Percentiles rank a stretch among this genome's conserved stretches.
Evolutionary conservation across 371 early-diverging fungal genomes (phyloP).

Genomic region (Chytridium lagenaria): DNA sequence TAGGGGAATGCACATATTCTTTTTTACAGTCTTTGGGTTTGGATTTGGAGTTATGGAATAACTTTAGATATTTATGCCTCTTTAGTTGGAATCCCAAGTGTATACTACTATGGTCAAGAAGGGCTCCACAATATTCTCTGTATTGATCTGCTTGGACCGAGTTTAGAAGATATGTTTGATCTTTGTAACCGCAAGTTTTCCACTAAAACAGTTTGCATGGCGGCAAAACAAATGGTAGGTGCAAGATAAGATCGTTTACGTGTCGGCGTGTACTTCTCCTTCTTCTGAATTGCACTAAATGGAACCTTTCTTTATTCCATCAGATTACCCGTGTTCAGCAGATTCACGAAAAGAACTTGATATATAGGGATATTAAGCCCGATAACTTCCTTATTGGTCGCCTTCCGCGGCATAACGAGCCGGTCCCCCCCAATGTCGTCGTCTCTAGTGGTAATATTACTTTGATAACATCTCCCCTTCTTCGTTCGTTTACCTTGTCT

Average conservation of each 20-base stretch:
- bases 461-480: too few relatives aligned
- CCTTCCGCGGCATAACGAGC: constrained; percentile 65
- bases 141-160: constrained; percentile 98
- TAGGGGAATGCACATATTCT: constrained; percentile 45
- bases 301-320: constrained; percentile 5
- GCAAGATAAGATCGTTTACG: neutral
- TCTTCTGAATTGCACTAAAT: constrained; percentile 7
- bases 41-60: neutral
- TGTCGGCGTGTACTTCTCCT: neutral
- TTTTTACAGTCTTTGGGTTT: neutral
- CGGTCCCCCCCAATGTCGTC: constrained; percentile 21
- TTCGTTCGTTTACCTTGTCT: too few relatives aligned
- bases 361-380: constrained; percentile 99
- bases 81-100: constrained; percentile 80
- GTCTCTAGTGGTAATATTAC: neutral
- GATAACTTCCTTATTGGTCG: constrained; percentile 98
- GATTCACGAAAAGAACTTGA: constrained; percentile 94
- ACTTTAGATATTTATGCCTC: neutral
- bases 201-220: constrained; percentile 93
- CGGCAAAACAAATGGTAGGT: constrained; percentile 98
- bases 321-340: constrained; percentile 90
- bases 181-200: constrained; percentile 90
- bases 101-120: constrained; percentile 96
- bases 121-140: constrained; percentile 95
- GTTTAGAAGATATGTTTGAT: constrained; percentile 97